These are phyloP conservation scores for Pseudogymnoascus sp. DNA, from an alignment of 2,329 filamentous ascomycete species.

Conservation along the genomic window DNA sequence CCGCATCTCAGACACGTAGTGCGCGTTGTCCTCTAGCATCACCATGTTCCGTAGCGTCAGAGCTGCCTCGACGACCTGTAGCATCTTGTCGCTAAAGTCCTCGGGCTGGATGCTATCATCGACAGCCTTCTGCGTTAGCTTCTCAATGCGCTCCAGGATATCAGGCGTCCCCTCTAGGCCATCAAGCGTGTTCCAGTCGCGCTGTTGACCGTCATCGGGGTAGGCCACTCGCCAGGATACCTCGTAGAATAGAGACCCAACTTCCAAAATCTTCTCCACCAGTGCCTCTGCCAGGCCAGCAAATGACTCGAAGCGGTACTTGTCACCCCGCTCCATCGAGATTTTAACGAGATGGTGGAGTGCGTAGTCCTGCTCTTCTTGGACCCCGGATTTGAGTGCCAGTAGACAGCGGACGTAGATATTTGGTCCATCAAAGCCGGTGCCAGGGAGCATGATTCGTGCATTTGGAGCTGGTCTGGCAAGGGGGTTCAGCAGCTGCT, in stretches of 20 bases:
- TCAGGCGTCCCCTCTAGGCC: conserved; percentile 59
- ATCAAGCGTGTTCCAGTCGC: conserved; percentile 50
- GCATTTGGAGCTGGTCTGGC: conserved; percentile 33
- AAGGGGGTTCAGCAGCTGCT: conserved; percentile 29
- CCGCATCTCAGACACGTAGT: conserved; percentile 66
- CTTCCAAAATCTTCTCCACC: conserved; percentile 72
- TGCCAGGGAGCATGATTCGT: conserved; percentile 51
- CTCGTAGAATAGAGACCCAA: conserved; percentile 72
- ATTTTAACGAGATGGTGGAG: conserved; percentile 92
- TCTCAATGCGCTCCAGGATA: conserved; percentile 62
- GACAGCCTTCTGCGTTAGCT: conserved; percentile 50
- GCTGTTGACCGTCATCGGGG: conserved; percentile 46
- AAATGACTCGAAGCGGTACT: conserved; percentile 91
- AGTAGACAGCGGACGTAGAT: conserved; percentile 87
- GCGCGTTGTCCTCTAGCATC: conserved; percentile 81
- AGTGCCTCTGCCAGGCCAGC: conserved; percentile 80
- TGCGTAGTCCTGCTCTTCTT: conserved; percentile 82
- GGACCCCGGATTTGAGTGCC: conserved; percentile 70
- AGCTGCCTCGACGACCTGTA: conserved; percentile 75
- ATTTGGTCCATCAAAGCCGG: conserved; percentile 67
- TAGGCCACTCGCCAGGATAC: conserved; percentile 76
- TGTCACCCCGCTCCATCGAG: conserved; percentile 87
- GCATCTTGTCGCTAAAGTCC: conserved; percentile 60
- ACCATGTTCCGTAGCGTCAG: conserved; percentile 93
- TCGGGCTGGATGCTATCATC: conserved; percentile 64